Evolutionary conservation across 345 rosid species (phyloP), one percentile per base, ranked within the genome.

Genomic region (Cardamine occulta): DNA sequence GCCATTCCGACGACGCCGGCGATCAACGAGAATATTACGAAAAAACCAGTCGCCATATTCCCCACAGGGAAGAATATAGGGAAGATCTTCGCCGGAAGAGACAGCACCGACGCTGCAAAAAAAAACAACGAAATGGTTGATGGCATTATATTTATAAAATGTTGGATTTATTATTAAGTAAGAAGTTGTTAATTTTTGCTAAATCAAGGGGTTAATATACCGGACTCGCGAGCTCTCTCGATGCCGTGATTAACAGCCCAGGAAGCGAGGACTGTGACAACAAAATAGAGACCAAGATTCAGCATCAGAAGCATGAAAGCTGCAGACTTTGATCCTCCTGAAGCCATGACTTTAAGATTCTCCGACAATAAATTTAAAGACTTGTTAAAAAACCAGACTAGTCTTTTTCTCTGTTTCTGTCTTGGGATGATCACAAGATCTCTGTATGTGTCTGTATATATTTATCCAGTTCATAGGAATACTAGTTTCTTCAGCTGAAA

Each of bases 191-290:
- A 32, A 31, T 15, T 1, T 37, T 14, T 26, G 18, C 6, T 5
- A 40, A 2, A 70, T 31, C 7, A 31, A 31, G 6, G 6, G 34
- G 1, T 31, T 32, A 32, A 32, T 32, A 32, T 86, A 90, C 96
- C 92, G 35, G 93, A 62, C 49, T 90, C 91, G 7, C 64, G 89
- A 67, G 93, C 61, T 74, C 74, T 82, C 49, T 81, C 80, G 40
- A 94, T 88, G 35, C 82, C 90, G 70, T 88, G 95, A 80, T 91
- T 94, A 11, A 85, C 79, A 9, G 91, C 91, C 98, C 97, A 91
- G 0, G 90, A 80, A 39, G 96, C 93, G 15, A 85, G 74, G 14
- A 86, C 68, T 9, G 85, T 83, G 68, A 91, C 72, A 54, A 88
- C 80, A 69, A 91, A 88, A 53, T 87, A 94, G 3, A 94, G 85